A percentile compares a stretch with the other conserved stretches of the same genome.
These are phyloP conservation scores for Arabidopsis arenosa DNA, from an alignment of 345 rosid species.

Conservation along the genomic window DNA sequence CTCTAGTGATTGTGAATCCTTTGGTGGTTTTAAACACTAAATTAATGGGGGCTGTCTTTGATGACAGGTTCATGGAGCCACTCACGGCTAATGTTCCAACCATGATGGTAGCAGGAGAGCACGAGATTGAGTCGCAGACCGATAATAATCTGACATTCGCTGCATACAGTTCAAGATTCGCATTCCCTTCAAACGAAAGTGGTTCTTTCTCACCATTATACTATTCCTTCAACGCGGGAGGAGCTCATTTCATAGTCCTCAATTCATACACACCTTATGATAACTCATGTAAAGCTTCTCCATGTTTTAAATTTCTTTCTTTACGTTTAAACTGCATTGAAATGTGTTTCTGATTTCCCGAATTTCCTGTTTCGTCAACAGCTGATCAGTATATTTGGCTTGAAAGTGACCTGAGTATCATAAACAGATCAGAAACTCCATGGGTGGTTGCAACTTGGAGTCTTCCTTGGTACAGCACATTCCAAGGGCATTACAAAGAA, in stretches of 20 bases:
- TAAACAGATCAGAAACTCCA: slow-evolving; percentile 75
- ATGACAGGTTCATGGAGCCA: slow-evolving; percentile 76
- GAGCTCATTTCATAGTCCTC: slow-evolving; percentile 80
- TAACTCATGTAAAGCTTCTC: slow-evolving; percentile 56
- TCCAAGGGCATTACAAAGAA: slow-evolving; percentile 75
- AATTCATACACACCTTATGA: slow-evolving; percentile 59
- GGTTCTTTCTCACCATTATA: slow-evolving; percentile 66
- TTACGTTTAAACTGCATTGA: slow-evolving; percentile 4
- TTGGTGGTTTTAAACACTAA: slow-evolving; percentile 8
- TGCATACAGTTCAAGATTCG: slow-evolving; percentile 78
- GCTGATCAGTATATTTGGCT: slow-evolving; percentile 87
- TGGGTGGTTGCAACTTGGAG: slow-evolving; percentile 93
- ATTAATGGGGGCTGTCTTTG: background rate
- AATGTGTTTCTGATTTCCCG: background rate
- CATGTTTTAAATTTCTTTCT: background rate
- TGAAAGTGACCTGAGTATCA: slow-evolving; percentile 61
- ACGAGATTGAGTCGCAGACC: slow-evolving; percentile 65
- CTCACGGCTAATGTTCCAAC: slow-evolving; percentile 70
- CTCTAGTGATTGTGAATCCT: background rate
- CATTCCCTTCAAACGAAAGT: slow-evolving; percentile 71
- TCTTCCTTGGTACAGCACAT: slow-evolving; percentile 90
- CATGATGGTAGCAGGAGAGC: slow-evolving; percentile 81
- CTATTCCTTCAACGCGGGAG: slow-evolving; percentile 87
- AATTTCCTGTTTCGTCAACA: slow-evolving; percentile 35
- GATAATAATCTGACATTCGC: slow-evolving; percentile 59